phyloP scores from a whole-genome alignment of 164 flowering plant genomes.

The Vitis riparia region DNA sequence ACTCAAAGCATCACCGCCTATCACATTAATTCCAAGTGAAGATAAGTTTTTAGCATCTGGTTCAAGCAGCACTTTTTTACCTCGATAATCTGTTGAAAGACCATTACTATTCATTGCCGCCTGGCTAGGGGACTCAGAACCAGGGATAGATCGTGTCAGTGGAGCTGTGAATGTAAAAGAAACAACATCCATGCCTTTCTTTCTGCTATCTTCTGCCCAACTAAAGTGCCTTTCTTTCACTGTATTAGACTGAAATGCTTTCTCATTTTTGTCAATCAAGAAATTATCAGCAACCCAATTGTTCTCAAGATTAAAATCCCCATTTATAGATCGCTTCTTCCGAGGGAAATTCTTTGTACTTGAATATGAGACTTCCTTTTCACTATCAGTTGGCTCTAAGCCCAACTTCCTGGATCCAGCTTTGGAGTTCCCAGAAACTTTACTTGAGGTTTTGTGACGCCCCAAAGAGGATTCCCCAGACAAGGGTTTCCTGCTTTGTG shows the following conservation, averaged over 20 bases:
- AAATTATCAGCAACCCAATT: constrained; percentile 25
- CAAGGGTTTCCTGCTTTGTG: constrained; percentile 41
- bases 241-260: constrained; percentile 23
- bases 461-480: constrained; percentile 41
- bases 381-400: constrained; percentile 34
- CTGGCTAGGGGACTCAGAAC: constrained; percentile 35
- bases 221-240: constrained; percentile 19
- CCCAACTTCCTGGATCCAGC: constrained; percentile 46
- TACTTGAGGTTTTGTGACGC: constrained; percentile 36
- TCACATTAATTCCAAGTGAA: constrained; percentile 45
- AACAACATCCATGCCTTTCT: constrained; percentile 75
- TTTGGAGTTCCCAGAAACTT: constrained; percentile 39
- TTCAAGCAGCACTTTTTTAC: constrained; percentile 31
- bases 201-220: constrained; percentile 51
- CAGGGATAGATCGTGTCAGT: constrained; percentile 40
- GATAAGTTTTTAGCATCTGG: constrained; percentile 35
- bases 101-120: constrained; percentile 23
- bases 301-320: constrained; percentile 34
- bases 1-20: constrained; percentile 81
- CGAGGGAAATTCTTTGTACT: constrained; percentile 45
- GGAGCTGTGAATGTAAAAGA: constrained; percentile 95
- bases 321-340: constrained; percentile 61
- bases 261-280: constrained; percentile 25
- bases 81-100: constrained; percentile 24
- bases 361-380: constrained; percentile 34